phyloP scores from a whole-genome alignment of 345 rosid species.

The Eucalyptus victrix region DNA sequence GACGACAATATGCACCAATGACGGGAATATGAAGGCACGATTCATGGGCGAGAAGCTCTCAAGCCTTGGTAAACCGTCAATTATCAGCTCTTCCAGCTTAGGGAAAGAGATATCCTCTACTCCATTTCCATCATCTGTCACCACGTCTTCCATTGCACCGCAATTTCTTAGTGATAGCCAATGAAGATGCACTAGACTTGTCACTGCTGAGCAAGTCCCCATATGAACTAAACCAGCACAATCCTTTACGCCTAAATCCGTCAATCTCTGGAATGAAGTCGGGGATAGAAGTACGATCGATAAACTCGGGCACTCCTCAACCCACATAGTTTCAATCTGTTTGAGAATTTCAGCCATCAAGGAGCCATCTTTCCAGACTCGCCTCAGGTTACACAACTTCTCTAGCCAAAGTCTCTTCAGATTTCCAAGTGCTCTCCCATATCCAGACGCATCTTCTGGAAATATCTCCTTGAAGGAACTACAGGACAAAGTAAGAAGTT shows the following conservation, averaged over 20 bases:
- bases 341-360: neutral
- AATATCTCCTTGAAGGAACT: too few species aligned
- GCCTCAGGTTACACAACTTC: fast-evolving
- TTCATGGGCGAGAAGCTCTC: fast-evolving
- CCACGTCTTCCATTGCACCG: neutral
- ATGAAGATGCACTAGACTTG: neutral
- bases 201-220: neutral
- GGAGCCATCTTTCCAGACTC: neutral
- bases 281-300: fast-evolving
- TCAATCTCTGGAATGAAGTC: neutral
- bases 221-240: neutral
- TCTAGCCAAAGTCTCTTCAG: fast-evolving
- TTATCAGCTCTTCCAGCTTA: fast-evolving
- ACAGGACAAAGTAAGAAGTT: fast-evolving
- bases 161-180: fast-evolving
- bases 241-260: fast-evolving
- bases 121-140: neutral
- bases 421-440: neutral
- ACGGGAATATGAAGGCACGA: fast-evolving
- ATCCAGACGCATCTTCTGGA: fast-evolving
- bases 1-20: fast-evolving
- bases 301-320: fast-evolving
- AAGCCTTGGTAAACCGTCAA: fast-evolving
- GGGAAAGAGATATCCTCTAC: neutral
- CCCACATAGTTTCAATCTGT: fast-evolving